phyloP scores from a whole-genome alignment of 495 filamentous ascomycete genomes.

The Penicillium canescens region DNA sequence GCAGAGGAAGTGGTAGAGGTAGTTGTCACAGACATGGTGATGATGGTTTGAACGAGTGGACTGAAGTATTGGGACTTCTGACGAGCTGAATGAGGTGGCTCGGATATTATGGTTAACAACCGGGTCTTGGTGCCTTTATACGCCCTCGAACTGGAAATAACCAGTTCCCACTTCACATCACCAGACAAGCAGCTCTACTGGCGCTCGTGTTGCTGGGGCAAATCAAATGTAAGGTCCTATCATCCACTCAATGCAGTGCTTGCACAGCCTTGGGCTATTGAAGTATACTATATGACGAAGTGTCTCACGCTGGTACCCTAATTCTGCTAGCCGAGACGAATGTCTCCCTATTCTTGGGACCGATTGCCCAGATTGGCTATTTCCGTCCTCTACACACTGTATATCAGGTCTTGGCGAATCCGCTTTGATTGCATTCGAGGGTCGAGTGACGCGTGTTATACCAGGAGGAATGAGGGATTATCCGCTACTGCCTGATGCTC shows the following conservation, averaged over 20 bases:
- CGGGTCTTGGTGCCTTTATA: background rate
- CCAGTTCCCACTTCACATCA: background rate
- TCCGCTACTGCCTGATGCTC: no score
- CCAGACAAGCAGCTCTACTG: background rate
- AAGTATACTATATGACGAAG: background rate
- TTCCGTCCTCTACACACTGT: background rate
- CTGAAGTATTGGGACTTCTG: background rate
- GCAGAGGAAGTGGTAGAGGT: slow-evolving; percentile 24
- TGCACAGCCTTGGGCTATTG: background rate
- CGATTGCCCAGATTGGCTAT: background rate
- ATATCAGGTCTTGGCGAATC: slow-evolving; percentile 5
- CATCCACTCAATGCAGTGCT: background rate
- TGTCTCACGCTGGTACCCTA: slow-evolving; percentile 9
- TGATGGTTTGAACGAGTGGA: slow-evolving; percentile 5
- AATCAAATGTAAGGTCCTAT: no score
- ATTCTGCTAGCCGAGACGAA: background rate
- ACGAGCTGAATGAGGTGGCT: slow-evolving; percentile 12
- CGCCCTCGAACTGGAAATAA: background rate
- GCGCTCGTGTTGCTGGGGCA: background rate
- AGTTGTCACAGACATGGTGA: slow-evolving; percentile 20
- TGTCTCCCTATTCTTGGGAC: no score
- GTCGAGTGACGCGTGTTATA: background rate
- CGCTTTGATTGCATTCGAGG: background rate
- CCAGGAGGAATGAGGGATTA: background rate
- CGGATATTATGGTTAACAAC: background rate